phyloP scores from a whole-genome alignment of 805 yeast species.

The Candida sakaeoensis region DNA sequence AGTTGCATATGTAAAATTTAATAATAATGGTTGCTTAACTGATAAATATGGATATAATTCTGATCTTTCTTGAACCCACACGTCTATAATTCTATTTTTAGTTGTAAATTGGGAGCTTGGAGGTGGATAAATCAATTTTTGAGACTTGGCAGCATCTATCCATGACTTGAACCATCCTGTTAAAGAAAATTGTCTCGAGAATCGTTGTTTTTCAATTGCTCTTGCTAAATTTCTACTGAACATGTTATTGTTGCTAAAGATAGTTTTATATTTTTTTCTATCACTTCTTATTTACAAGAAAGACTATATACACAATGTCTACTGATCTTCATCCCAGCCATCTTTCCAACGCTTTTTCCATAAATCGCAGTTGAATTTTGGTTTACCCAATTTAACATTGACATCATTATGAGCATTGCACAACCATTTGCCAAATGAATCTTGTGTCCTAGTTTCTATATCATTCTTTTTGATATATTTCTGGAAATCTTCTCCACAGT shows the following conservation, averaged over 20 bases:
- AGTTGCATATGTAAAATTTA: constrained; percentile 75
- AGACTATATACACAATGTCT: no score
- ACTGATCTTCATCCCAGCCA: constrained; percentile 63
- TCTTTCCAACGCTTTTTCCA: constrained; percentile 96
- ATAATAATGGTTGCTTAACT: constrained; percentile 56
- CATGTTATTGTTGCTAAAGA: constrained; percentile 6
- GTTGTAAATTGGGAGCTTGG: constrained; percentile 33
- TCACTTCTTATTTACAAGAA: background rate
- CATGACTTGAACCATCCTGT: constrained; percentile 10
- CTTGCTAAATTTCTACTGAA: constrained; percentile 8
- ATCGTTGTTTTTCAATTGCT: background rate
- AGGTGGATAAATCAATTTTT: constrained; percentile 39
- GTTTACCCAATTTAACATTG: constrained; percentile 83
- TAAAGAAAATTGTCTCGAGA: constrained; percentile 7
- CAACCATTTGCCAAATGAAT: constrained; percentile 83
- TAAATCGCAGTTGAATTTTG: constrained; percentile 75
- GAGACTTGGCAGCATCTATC: constrained; percentile 11
- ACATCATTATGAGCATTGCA: constrained; percentile 95
- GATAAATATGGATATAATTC: constrained; percentile 58
- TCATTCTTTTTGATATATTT: constrained; percentile 50
- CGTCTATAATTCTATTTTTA: constrained; percentile 35
- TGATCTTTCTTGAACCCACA: constrained; percentile 46
- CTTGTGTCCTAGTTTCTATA: constrained; percentile 63
- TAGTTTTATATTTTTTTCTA: background rate
- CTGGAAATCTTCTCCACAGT: constrained; percentile 84